Conservation (phyloP, 2,329 filamentous ascomycete genomes). For the Lithohypha guttulata region DNA sequence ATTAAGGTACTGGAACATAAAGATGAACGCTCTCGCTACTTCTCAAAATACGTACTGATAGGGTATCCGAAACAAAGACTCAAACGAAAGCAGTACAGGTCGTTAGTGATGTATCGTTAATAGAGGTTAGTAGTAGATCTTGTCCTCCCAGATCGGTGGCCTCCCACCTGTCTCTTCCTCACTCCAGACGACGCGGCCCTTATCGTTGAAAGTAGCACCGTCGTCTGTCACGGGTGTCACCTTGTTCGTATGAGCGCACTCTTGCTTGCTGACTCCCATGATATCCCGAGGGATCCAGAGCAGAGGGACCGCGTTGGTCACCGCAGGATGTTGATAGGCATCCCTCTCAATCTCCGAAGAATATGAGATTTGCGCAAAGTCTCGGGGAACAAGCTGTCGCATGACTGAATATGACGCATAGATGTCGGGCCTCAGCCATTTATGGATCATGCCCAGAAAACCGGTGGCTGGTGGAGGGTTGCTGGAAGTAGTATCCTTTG, state of each 20-base stretch:
- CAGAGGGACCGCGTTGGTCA: slow-evolving; percentile 51
- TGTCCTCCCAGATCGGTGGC: slow-evolving; percentile 50
- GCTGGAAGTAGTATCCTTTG: slow-evolving; percentile 23
- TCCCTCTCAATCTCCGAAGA: slow-evolving; percentile 49
- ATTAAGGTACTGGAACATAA: no score
- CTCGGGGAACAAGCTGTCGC: slow-evolving; percentile 56
- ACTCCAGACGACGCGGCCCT: slow-evolving; percentile 55
- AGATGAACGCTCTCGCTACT: no score
- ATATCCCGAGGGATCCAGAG: slow-evolving; percentile 79
- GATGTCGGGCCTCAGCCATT: slow-evolving; percentile 66
- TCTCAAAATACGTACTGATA: not conserved
- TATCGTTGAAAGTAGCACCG: slow-evolving; percentile 58
- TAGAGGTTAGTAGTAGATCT: slow-evolving; percentile 37
- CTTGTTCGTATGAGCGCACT: slow-evolving; percentile 59
- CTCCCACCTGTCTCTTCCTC: slow-evolving; percentile 36
- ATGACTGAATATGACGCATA: slow-evolving; percentile 63
- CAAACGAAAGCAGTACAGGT: not conserved
- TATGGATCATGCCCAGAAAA: slow-evolving; percentile 28
- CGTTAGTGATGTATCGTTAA: not conserved
- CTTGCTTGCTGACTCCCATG: slow-evolving; percentile 64
- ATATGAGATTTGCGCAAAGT: slow-evolving; percentile 48
- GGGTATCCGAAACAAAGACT: no score
- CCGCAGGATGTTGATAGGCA: slow-evolving; percentile 64
- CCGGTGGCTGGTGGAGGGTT: slow-evolving; percentile 24
- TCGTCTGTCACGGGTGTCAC: slow-evolving; percentile 74